Percentiles rank a stretch among this genome's conserved stretches.
Conservation (phyloP, 2,329 filamentous ascomycete genomes). For the Fusarium sp. region DNA sequence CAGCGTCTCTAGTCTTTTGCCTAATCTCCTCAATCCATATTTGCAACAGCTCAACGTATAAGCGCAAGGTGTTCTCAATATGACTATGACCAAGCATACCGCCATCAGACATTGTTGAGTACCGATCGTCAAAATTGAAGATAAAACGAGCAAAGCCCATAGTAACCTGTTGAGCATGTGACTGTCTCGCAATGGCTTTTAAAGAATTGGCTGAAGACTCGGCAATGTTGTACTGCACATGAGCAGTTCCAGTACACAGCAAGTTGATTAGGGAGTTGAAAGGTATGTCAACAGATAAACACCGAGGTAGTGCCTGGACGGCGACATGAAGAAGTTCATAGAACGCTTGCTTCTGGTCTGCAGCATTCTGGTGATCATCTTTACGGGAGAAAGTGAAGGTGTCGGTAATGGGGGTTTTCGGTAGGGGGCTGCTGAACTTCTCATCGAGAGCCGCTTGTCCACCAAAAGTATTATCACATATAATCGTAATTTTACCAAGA, state of each 20-base stretch:
- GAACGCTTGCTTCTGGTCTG: constrained; percentile 92
- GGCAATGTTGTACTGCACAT: constrained; percentile 93
- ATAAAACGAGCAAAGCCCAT: constrained; percentile 98
- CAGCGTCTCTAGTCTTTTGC: constrained; percentile 82
- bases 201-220: constrained; percentile 91
- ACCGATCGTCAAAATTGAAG: constrained; percentile 97
- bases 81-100: constrained; percentile 95
- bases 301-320: constrained; percentile 94
- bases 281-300: constrained; percentile 88
- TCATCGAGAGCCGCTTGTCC: constrained; percentile 96
- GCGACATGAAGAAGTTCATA: constrained; percentile 96
- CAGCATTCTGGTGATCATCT: constrained; percentile 78
- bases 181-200: constrained; percentile 94
- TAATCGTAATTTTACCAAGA: constrained; percentile 92
- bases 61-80: constrained; percentile 90
- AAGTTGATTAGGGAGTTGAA: constrained; percentile 96
- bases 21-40: constrained; percentile 99
- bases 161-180: constrained; percentile 93
- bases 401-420: constrained; percentile 95
- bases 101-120: constrained; percentile 97
- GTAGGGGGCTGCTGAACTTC: constrained; percentile 87
- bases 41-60: constrained; percentile 93
- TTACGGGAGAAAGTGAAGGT: constrained; percentile 91
- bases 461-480: constrained; percentile 97
- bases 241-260: constrained; percentile 94